Evolutionary conservation across 495 filamentous ascomycete species (phyloP).

Genomic region (Trypethelium eluteriae): DNA sequence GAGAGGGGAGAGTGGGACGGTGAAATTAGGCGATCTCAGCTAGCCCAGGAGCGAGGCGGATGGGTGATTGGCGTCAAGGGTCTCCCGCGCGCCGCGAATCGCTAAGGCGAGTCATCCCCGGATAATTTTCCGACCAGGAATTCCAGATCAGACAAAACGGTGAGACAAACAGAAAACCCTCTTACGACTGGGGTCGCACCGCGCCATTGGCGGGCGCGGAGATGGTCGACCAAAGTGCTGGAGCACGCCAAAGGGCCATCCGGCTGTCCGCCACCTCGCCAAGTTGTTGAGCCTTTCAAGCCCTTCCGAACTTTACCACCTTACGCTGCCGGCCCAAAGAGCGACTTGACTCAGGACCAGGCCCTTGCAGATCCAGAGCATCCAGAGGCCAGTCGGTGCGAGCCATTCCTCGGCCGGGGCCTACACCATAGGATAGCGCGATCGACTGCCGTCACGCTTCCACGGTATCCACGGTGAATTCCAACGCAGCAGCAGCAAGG

Average conservation of each 20-base stretch:
- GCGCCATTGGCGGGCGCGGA: not conserved
- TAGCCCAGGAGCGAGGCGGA: not conserved
- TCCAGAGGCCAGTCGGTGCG: not conserved
- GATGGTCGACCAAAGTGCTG: not conserved
- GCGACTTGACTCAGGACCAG: not conserved
- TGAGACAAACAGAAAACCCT: not conserved
- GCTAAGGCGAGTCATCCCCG: constrained; percentile 3
- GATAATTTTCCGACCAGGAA: not conserved
- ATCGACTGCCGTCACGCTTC: no score
- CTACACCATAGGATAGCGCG: no score
- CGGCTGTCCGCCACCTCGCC: no score
- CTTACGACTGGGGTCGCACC: not conserved
- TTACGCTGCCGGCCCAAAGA: not conserved
- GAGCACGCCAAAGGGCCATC: not conserved
- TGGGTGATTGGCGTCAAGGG: not conserved
- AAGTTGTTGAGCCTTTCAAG: no score
- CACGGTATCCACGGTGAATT: no score
- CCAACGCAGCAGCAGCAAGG: no score
- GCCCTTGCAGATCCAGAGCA: constrained; percentile 10
- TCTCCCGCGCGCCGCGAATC: not conserved
- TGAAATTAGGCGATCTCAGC: not conserved
- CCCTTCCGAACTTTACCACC: no score
- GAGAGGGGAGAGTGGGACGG: not conserved
- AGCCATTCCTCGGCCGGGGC: not conserved
- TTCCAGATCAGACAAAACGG: not conserved